phyloP scores from a whole-genome alignment of 1,284 basidiomycete genomes.

The Ganoderma boninense region DNA sequence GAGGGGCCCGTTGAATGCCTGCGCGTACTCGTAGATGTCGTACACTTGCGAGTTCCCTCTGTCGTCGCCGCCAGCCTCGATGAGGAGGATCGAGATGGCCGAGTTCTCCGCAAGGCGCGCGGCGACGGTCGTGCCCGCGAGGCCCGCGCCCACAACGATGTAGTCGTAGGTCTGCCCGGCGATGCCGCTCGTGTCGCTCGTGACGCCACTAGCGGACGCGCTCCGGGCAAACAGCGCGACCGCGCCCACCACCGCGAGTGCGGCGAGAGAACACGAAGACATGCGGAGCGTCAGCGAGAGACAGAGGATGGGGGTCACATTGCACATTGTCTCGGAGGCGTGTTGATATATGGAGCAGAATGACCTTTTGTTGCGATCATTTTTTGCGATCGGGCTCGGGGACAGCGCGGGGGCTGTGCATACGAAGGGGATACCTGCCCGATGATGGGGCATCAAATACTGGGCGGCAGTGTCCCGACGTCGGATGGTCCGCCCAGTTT shows the following conservation, averaged over 20 bases:
- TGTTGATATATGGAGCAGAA: too few species aligned
- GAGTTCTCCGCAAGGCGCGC: slow-evolving; percentile 66
- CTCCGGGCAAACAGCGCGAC: slow-evolving; percentile 8
- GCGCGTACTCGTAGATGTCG: slow-evolving; percentile 57
- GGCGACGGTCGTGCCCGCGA: slow-evolving; percentile 70
- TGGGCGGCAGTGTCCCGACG: background rate
- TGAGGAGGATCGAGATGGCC: slow-evolving; percentile 57
- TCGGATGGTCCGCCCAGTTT: background rate
- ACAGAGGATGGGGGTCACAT: too few species aligned
- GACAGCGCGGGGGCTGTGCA: background rate
- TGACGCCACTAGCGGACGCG: slow-evolving; percentile 19
- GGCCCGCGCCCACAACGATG: slow-evolving; percentile 71
- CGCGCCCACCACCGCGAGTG: slow-evolving; percentile 6
- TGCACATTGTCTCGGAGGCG: too few species aligned
- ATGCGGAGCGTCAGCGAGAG: too few species aligned
- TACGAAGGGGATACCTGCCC: background rate
- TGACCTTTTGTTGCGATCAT: too few species aligned
- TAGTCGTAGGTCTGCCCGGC: slow-evolving; percentile 62
- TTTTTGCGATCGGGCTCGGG: background rate
- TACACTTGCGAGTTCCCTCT: slow-evolving; percentile 55
- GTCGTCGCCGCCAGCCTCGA: slow-evolving; percentile 66
- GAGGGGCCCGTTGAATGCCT: slow-evolving; percentile 54
- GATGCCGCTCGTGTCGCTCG: slow-evolving; percentile 10
- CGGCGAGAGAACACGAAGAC: background rate
- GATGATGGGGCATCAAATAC: background rate